Evolutionary conservation across 225 moss, liverwort and hornwort genomes (phyloP).

Genomic region (Anthoceros angustus): DNA sequence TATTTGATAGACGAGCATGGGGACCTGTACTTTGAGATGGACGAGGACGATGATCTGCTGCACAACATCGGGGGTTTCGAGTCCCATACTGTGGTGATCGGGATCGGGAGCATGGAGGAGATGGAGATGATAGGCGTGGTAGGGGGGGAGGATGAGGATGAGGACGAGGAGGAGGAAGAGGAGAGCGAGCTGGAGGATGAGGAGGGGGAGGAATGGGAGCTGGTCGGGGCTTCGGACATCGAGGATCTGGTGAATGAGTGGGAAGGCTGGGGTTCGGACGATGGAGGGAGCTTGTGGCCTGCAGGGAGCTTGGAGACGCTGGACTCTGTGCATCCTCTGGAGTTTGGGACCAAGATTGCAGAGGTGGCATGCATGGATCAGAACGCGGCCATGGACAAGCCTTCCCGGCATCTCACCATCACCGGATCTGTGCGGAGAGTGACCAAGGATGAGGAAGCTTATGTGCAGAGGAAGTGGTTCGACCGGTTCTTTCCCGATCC

Average conservation of each 20-base stretch:
- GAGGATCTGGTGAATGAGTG: slow-evolving; percentile 11
- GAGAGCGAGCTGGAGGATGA: slow-evolving; percentile 40
- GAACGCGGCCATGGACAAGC: slow-evolving; percentile 62
- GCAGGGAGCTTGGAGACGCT: slow-evolving; percentile 31
- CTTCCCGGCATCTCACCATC: slow-evolving; percentile 63
- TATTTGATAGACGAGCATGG: slow-evolving; percentile 91
- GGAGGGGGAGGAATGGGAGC: slow-evolving; percentile 36
- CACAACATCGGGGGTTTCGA: slow-evolving; percentile 27
- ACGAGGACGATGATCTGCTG: slow-evolving; percentile 79
- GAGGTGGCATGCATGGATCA: slow-evolving; percentile 78
- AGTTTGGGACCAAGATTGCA: slow-evolving; percentile 73
- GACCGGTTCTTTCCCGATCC: slow-evolving; percentile 70
- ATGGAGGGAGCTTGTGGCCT: background rate
- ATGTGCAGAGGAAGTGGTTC: slow-evolving; percentile 89
- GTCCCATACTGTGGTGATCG: slow-evolving; percentile 40
- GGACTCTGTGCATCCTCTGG: slow-evolving; percentile 83
- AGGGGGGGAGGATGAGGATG: slow-evolving; percentile 30
- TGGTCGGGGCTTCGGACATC: slow-evolving; percentile 37
- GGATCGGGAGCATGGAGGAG: slow-evolving; percentile 67
- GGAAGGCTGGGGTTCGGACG: background rate
- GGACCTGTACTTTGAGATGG: slow-evolving; percentile 94
- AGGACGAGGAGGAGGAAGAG: slow-evolving; percentile 28
- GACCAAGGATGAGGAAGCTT: slow-evolving; percentile 79
- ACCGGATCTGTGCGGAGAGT: slow-evolving; percentile 67
- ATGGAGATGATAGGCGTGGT: slow-evolving; percentile 71